These are phyloP conservation scores for Draba incana DNA, from an alignment of 345 rosid genomes.

Conservation along the genomic window DNA sequence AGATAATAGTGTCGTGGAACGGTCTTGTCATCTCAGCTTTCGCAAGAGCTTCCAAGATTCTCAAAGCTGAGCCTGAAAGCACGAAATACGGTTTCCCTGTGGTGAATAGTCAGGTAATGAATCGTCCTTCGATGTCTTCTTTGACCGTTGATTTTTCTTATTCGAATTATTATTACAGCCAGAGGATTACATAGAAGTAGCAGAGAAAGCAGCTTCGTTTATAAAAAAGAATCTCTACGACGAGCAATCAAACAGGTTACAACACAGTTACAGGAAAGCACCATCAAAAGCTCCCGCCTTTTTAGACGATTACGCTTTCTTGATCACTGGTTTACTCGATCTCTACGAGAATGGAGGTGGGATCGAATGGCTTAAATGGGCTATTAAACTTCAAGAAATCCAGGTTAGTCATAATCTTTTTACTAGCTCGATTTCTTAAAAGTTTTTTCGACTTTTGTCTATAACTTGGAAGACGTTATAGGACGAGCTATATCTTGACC, in stretches of 20 bases:
- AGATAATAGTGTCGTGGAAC: constrained; percentile 96
- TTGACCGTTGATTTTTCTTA: background rate
- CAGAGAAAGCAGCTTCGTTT: constrained; percentile 81
- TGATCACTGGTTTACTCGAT: constrained; percentile 83
- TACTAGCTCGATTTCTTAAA: background rate
- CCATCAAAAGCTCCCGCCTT: constrained; percentile 96
- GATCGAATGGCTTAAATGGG: constrained; percentile 76
- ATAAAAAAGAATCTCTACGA: constrained; percentile 68
- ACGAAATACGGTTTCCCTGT: constrained; percentile 66
- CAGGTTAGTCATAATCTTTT: constrained; percentile 54
- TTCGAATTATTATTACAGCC: constrained; percentile 50
- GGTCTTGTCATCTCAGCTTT: constrained; percentile 87
- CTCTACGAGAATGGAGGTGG: constrained; percentile 78
- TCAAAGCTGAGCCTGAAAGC: constrained; percentile 56
- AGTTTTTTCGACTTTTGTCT: background rate
- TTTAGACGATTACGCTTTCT: constrained; percentile 91
- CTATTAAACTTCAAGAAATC: constrained; percentile 69
- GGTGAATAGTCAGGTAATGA: constrained; percentile 70
- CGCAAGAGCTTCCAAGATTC: constrained; percentile 87
- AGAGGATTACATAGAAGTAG: constrained; percentile 74
- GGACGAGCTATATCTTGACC: constrained; percentile 93
- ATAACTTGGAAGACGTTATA: constrained; percentile 29
- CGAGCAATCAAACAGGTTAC: constrained; percentile 62
- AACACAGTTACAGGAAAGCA: constrained; percentile 82
- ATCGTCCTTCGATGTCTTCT: background rate